Conservation (phyloP, 352 stramenopile species). For the Ophiocytium majus region DNA sequence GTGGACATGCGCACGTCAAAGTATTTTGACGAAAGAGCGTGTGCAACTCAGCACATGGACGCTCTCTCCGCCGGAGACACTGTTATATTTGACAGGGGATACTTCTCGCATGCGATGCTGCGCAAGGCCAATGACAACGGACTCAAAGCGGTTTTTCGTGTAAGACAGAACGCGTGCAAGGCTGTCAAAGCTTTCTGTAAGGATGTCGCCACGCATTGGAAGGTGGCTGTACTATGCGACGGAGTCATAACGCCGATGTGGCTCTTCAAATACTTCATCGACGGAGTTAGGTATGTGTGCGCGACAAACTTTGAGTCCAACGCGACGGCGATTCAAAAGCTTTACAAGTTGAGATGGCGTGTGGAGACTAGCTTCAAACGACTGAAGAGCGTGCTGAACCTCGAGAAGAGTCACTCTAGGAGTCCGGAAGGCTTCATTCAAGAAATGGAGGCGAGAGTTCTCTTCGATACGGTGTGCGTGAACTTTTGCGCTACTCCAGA, state of each 20-base stretch:
- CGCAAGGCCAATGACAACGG: background rate
- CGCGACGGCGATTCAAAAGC: background rate
- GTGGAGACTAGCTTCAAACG: slow-evolving; percentile 9
- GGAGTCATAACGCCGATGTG: background rate
- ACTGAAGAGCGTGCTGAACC: background rate
- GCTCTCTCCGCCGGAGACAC: background rate
- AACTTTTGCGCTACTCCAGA: background rate
- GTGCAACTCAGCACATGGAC: background rate
- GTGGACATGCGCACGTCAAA: background rate
- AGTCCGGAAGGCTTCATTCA: background rate
- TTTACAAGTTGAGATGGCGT: slow-evolving; percentile 5
- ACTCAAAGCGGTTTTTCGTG: background rate
- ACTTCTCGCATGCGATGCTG: slow-evolving; percentile 12
- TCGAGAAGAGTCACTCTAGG: slow-evolving; percentile 1
- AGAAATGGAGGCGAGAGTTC: slow-evolving; percentile 3
- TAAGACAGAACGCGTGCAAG: background rate
- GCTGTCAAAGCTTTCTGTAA: background rate
- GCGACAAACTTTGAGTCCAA: slow-evolving; percentile 5
- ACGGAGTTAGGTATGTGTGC: background rate
- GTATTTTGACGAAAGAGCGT: slow-evolving; percentile 9
- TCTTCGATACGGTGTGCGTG: background rate
- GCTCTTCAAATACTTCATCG: slow-evolving; percentile 1
- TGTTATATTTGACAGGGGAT: background rate
- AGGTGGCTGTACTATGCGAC: background rate
- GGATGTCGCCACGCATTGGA: background rate